Evolutionary conservation across 2,329 filamentous ascomycete species (phyloP), one percentile per base, ranked within the genome.

Genomic region (Fusarium aywerte): DNA sequence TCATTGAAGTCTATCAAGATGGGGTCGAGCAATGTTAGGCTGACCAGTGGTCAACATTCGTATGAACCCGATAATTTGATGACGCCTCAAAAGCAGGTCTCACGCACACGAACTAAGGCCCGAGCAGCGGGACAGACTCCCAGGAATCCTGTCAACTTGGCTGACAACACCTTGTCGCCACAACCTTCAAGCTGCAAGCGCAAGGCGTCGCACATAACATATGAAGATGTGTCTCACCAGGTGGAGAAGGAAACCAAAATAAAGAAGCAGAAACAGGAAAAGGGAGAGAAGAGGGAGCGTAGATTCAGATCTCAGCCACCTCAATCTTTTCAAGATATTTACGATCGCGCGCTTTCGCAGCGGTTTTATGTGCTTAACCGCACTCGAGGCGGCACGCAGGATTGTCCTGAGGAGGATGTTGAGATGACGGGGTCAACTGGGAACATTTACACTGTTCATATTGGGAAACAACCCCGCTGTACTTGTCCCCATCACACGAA

Each of bases 341-440:
- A 80, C 53, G 65, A 74, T 1, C 76, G 81, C 16, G 81, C 82
- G 6, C 75, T 77, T 1, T 76, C 75, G 3, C 81, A 83, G 61
- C 76, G 80, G 58, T 81, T 85, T 73, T 85, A 79, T 62, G 80
- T 86, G 29, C 76, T 86, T 12, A 75, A 73, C 1, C 79, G 83
- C 16, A 73, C 68, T 3, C 77, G 78, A 10, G 35, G 66, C 27
- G 80, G 80, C 18, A 78, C 75, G 0, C 55, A 65, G 3, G 62
- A 77, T 2, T 80, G 76, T 39, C 83, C 82, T 0, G 78, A 82
- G 53, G 87, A 91, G 73, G 77, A 75, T 1, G 79, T 91, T 45
- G 80, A 87, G 58, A 79, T 91, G 62, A 85, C 88, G 0, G 89
- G 89, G 1, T 86, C 85, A 11, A 90, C 87, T 2, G 89, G 88